Percentiles rank a stretch among this genome's conserved stretches.
phyloP scores from a whole-genome alignment of 176 grass and related monocot species.

The Oryza nivara region DNA sequence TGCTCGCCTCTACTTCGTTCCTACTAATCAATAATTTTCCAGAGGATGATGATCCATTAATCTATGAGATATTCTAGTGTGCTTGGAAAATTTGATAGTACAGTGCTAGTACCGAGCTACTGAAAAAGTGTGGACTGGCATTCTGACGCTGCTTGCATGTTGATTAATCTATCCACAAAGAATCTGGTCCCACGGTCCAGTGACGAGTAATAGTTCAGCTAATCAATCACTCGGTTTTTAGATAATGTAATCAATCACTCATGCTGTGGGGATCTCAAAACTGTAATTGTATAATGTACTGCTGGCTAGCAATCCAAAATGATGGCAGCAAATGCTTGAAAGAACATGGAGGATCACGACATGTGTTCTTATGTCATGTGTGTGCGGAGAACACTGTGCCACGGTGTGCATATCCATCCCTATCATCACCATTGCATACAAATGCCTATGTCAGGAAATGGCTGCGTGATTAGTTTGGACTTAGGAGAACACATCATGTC shows the following conservation, averaged over 20 bases:
- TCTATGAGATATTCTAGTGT: background rate
- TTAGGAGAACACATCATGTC: background rate
- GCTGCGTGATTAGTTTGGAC: background rate
- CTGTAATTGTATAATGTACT: background rate
- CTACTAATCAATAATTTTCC: conserved; percentile 15
- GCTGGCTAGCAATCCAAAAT: background rate
- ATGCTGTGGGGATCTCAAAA: background rate
- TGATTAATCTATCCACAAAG: conserved; percentile 24
- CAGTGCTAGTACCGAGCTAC: background rate
- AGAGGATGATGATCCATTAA: background rate
- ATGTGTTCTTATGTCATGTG: background rate
- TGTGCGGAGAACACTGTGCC: background rate
- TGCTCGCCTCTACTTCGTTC: conserved; percentile 21
- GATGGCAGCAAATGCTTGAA: no score
- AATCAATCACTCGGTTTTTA: background rate
- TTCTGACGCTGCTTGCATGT: background rate
- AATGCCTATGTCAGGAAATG: background rate
- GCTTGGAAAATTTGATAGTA: background rate
- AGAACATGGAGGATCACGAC: background rate
- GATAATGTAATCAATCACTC: background rate
- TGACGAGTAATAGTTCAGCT: background rate
- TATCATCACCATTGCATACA: background rate
- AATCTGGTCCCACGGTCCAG: conserved; percentile 11
- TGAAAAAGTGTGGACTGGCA: background rate
- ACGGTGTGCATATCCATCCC: background rate